Percentiles rank a stretch among this genome's conserved stretches.
Conservation (phyloP, 139 green algal genomes). For the Desmodesmus armatus region DNA sequence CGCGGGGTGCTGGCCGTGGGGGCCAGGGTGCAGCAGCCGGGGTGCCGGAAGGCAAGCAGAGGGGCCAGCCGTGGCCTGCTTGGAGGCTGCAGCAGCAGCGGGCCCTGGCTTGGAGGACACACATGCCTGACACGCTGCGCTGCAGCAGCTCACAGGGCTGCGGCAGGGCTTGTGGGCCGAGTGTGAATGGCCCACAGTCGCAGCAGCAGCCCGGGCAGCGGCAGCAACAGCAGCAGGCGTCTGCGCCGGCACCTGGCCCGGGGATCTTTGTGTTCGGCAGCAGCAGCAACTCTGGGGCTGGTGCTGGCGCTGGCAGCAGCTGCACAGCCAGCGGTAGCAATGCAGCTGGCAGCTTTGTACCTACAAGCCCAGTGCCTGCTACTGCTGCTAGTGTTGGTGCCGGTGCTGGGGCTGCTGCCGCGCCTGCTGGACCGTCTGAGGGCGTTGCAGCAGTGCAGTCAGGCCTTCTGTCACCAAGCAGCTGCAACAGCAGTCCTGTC, state of each 20-base stretch:
- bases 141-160: slow-evolving; percentile 29
- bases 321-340: neutral
- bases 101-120: slow-evolving; percentile 45
- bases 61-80: too few species aligned
- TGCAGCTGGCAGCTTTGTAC: neutral
- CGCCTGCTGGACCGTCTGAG: too few species aligned
- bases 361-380: neutral
- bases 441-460: slow-evolving; percentile 41
- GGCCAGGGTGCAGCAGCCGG: too few species aligned
- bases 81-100: slow-evolving; percentile 41
- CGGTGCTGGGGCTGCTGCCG: neutral
- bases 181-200: neutral
- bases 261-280: slow-evolving; percentile 49
- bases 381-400: neutral
- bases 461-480: too few species aligned
- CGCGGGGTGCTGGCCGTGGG: too few species aligned
- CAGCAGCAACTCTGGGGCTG: slow-evolving; percentile 17
- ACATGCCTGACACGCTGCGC: too few species aligned
- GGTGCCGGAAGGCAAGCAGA: too few species aligned
- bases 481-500: too few species aligned
- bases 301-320: neutral
- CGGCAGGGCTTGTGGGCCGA: neutral
- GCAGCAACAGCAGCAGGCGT: slow-evolving; percentile 4
- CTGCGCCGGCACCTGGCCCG: slow-evolving; percentile 17
- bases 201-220: slow-evolving; percentile 31